Percentiles rank a stretch among this genome's conserved stretches.
Conservation (phyloP, 768 basidiomycete genomes). For the Rhizopogon roseolus region DNA sequence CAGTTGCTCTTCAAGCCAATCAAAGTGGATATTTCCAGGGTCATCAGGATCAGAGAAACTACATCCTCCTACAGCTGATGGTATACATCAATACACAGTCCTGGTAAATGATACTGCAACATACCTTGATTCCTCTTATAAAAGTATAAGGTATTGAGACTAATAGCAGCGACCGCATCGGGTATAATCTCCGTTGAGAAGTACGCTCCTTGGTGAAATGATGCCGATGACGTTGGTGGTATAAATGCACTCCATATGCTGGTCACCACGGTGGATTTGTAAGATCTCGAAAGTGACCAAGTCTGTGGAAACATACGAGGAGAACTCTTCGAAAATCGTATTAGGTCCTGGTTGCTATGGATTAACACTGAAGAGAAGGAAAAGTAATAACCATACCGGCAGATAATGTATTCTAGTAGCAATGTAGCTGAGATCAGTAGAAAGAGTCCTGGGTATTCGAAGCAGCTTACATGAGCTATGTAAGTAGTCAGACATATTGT, state of each 20-base stretch:
- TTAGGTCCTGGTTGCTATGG: conserved; percentile 49
- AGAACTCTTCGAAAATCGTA: conserved; percentile 59
- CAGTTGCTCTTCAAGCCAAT: conserved; percentile 88
- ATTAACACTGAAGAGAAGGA: background rate
- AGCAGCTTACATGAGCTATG: conserved; percentile 51
- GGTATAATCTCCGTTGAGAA: conserved; percentile 76
- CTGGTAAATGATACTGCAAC: conserved; percentile 7
- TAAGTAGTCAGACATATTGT: conserved; percentile 8
- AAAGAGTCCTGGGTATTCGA: conserved; percentile 2
- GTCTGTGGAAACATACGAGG: conserved; percentile 43
- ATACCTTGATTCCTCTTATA: conserved; percentile 83
- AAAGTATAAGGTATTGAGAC: conserved; percentile 87
- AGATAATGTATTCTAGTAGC: conserved; percentile 54
- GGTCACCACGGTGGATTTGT: conserved; percentile 9
- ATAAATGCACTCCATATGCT: conserved; percentile 82
- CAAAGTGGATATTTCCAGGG: conserved; percentile 81
- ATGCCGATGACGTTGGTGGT: conserved; percentile 72
- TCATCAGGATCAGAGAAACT: conserved; percentile 56
- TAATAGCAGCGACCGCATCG: conserved; percentile 67
- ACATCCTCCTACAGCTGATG: conserved; percentile 72
- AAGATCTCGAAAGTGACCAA: background rate
- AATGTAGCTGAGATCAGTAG: conserved; percentile 2
- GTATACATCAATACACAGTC: conserved; percentile 3
- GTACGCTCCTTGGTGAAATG: conserved; percentile 84
- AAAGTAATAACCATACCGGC: conserved; percentile 39